These are phyloP conservation scores for Staphylotrichum longicolle DNA, from an alignment of 495 filamentous ascomycete genomes.

Conservation along the genomic window DNA sequence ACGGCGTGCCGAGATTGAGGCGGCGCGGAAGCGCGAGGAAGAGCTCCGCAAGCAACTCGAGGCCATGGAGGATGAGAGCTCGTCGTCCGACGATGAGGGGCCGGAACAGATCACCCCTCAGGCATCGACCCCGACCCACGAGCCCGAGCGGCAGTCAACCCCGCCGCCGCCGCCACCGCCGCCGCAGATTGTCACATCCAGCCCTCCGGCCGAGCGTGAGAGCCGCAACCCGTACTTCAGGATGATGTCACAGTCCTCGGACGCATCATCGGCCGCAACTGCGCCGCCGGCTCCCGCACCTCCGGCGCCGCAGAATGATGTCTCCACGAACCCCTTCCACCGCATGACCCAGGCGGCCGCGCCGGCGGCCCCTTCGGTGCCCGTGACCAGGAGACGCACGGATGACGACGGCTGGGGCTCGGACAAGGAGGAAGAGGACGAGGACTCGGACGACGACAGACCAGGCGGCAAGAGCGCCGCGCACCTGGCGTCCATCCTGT, in stretches of 20 bases:
- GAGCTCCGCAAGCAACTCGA: conserved; percentile 86
- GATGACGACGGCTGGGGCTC: conserved; percentile 87
- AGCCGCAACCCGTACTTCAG: conserved; percentile 53
- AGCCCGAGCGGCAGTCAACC: conserved; percentile 47
- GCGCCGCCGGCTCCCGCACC: conserved; percentile 43
- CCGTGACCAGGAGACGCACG: conserved; percentile 39
- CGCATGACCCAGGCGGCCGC: conserved; percentile 65
- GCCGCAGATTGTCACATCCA: conserved; percentile 47
- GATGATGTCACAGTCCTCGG: conserved; percentile 50
- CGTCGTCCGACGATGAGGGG: conserved; percentile 86
- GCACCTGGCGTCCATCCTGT: conserved; percentile 87
- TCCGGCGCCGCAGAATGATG: conserved; percentile 47
- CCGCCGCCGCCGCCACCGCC: conserved; percentile 45
- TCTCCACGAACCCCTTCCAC: conserved; percentile 95
- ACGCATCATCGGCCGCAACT: conserved; percentile 40
- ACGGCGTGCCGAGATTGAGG: conserved; percentile 89
- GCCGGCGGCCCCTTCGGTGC: conserved; percentile 36
- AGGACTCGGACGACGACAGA: conserved; percentile 62
- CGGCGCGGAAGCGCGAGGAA: conserved; percentile 79
- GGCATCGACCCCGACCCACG: conserved; percentile 73
- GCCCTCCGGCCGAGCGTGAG: conserved; percentile 48
- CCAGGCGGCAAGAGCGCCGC: conserved; percentile 79
- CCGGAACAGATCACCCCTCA: conserved; percentile 77
- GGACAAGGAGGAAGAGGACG: conserved; percentile 72
- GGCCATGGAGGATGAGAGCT: conserved; percentile 72